These are phyloP conservation scores for Aspergillus hortae DNA, from an alignment of 2,329 filamentous ascomycete species.

Conservation along the genomic window DNA sequence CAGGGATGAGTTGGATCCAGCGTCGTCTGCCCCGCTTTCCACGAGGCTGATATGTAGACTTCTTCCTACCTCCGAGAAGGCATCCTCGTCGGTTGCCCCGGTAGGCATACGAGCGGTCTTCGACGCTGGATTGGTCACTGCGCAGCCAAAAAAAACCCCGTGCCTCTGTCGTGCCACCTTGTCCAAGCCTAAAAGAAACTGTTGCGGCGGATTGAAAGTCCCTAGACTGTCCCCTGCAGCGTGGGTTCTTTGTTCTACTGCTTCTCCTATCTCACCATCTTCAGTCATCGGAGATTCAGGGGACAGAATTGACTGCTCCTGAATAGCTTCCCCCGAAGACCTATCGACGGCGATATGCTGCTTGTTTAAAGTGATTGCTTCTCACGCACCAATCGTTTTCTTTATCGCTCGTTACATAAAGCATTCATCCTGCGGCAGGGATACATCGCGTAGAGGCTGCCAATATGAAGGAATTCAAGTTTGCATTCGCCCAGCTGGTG, in stretches of 20 bases:
- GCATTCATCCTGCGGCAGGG: background rate
- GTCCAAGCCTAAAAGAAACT: background rate
- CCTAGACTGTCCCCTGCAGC: background rate
- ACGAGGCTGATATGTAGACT: background rate
- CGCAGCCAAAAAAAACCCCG: background rate
- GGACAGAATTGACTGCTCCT: background rate
- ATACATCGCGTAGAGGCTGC: constrained; percentile 30
- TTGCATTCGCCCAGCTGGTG: background rate
- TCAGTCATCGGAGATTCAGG: background rate
- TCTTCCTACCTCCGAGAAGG: too few species aligned
- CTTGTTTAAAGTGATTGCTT: background rate
- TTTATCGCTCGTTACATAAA: constrained; percentile 16
- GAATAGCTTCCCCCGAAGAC: background rate
- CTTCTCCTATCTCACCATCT: background rate
- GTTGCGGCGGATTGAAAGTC: background rate
- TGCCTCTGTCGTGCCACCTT: background rate
- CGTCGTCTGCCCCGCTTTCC: background rate
- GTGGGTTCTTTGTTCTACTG: background rate
- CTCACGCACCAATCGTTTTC: background rate
- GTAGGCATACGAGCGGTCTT: too few species aligned
- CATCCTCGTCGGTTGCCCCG: too few species aligned
- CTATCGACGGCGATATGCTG: background rate
- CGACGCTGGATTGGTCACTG: background rate
- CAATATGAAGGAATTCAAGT: background rate
- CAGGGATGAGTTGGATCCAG: background rate